Conservation (phyloP, 768 basidiomycete genomes). For the Russula sp. region DNA sequence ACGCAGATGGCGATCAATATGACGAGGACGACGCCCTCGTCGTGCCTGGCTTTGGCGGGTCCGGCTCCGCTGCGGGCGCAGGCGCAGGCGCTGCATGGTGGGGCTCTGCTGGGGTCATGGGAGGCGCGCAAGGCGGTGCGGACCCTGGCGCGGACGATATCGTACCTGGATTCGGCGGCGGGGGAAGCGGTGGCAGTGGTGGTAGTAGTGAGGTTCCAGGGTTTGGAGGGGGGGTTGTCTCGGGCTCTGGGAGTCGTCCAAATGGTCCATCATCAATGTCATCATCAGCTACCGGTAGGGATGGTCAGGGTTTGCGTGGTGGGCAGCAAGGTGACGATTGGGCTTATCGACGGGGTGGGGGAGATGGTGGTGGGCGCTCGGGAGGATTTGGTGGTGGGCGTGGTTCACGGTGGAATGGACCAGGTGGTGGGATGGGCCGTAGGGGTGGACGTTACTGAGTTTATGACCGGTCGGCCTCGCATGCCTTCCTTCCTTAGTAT, state of each 20-base stretch:
- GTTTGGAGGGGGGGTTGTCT: neutral
- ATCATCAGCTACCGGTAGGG: neutral
- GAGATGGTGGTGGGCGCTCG: conserved; percentile 36
- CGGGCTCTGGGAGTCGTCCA: neutral
- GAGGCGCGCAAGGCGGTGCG: conserved; percentile 32
- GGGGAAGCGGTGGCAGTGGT: conserved; percentile 37
- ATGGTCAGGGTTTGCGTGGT: conserved; percentile 6
- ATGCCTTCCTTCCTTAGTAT: neutral
- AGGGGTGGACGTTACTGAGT: conserved; percentile 24
- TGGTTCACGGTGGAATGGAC: conserved; percentile 27
- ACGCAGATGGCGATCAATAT: conserved; percentile 40
- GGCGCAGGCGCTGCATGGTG: conserved; percentile 29
- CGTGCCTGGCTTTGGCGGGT: conserved; percentile 70
- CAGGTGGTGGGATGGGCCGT: conserved; percentile 10
- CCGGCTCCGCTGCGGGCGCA: conserved; percentile 34
- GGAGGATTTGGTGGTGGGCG: conserved; percentile 34
- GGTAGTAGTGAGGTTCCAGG: neutral
- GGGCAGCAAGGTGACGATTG: conserved; percentile 23
- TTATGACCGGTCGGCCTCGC: neutral
- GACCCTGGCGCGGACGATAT: conserved; percentile 51
- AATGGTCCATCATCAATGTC: conserved; percentile 4
- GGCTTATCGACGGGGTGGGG: conserved; percentile 32
- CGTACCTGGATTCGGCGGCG: conserved; percentile 38
- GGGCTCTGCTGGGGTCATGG: conserved; percentile 28
- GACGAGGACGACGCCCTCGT: conserved; percentile 71